Conservation (phyloP, 2,329 filamentous ascomycete genomes). For the Alternaria infectoria region DNA sequence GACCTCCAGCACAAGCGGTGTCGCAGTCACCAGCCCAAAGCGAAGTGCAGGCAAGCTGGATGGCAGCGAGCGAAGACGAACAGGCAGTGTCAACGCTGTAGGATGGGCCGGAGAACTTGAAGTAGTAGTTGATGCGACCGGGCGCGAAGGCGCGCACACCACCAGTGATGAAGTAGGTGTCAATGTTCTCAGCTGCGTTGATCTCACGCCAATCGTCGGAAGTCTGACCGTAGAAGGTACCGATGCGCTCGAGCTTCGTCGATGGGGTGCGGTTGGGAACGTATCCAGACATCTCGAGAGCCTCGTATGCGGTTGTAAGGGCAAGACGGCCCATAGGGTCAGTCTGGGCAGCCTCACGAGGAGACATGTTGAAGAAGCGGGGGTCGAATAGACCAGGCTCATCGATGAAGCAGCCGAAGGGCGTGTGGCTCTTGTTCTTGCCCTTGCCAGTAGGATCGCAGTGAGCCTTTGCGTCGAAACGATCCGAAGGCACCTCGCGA, state of each 20-base stretch:
- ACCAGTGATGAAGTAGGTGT: constrained; percentile 71
- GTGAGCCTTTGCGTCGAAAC: constrained; percentile 76
- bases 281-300: constrained; percentile 80
- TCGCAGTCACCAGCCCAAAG: constrained; percentile 79
- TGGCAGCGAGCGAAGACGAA: constrained; percentile 74
- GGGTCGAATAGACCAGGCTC: constrained; percentile 80
- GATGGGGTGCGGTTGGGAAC: constrained; percentile 74
- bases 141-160: constrained; percentile 67
- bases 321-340: constrained; percentile 82
- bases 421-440: constrained; percentile 78
- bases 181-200: constrained; percentile 73
- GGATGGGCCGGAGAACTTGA: constrained; percentile 76
- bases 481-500: constrained; percentile 68
- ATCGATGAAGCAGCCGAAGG: constrained; percentile 77
- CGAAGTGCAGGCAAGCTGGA: constrained; percentile 74
- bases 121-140: constrained; percentile 76
- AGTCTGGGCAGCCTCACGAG: constrained; percentile 78
- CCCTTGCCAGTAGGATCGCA: constrained; percentile 74
- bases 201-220: constrained; percentile 80
- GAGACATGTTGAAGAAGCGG: constrained; percentile 88
- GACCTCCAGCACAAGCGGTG: constrained; percentile 78
- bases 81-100: constrained; percentile 80
- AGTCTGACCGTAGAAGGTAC: constrained; percentile 76
- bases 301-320: constrained; percentile 78
- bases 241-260: constrained; percentile 68